Conservation (phyloP, 2,329 filamentous ascomycete species). For the Tolypocladium tundrense region DNA sequence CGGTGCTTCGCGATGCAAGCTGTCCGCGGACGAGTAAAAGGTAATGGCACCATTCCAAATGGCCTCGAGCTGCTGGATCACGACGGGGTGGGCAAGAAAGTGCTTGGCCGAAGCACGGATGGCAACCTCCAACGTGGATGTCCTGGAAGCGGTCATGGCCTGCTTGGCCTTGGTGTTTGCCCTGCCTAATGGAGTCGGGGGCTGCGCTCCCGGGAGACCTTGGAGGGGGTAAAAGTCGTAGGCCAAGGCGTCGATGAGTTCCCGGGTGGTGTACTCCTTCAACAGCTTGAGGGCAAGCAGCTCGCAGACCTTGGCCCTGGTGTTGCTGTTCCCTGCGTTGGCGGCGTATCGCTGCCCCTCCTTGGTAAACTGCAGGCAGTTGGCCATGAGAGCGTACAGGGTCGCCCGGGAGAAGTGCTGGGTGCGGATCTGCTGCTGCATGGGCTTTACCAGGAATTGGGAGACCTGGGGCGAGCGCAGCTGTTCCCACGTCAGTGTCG, state of each 20-base stretch:
- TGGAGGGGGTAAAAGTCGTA: slow-evolving; percentile 94
- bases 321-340: slow-evolving; percentile 74
- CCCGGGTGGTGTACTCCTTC: slow-evolving; percentile 79
- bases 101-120: slow-evolving; percentile 89
- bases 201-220: slow-evolving; percentile 49
- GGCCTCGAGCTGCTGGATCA: slow-evolving; percentile 89
- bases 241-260: slow-evolving; percentile 86
- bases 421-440: slow-evolving; percentile 77
- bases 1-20: slow-evolving; percentile 54
- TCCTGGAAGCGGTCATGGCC: slow-evolving; percentile 55
- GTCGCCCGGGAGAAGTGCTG: slow-evolving; percentile 81
- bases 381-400: slow-evolving; percentile 83
- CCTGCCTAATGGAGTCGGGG: slow-evolving; percentile 21
- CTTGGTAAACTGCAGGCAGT: slow-evolving; percentile 86
- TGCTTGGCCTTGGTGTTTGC: slow-evolving; percentile 30
- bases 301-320: slow-evolving; percentile 81
- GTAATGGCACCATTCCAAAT: slow-evolving; percentile 96
- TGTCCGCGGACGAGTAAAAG: slow-evolving; percentile 83
- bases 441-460: slow-evolving; percentile 90
- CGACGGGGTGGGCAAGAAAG: slow-evolving; percentile 82
- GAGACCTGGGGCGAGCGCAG: slow-evolving; percentile 91
- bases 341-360: slow-evolving; percentile 74
- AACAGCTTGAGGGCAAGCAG: slow-evolving; percentile 80
- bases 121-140: slow-evolving; percentile 85
- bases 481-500: slow-evolving; percentile 88